These are phyloP conservation scores for Pisolithus sp. DNA, from an alignment of 768 basidiomycete genomes.

Conservation along the genomic window DNA sequence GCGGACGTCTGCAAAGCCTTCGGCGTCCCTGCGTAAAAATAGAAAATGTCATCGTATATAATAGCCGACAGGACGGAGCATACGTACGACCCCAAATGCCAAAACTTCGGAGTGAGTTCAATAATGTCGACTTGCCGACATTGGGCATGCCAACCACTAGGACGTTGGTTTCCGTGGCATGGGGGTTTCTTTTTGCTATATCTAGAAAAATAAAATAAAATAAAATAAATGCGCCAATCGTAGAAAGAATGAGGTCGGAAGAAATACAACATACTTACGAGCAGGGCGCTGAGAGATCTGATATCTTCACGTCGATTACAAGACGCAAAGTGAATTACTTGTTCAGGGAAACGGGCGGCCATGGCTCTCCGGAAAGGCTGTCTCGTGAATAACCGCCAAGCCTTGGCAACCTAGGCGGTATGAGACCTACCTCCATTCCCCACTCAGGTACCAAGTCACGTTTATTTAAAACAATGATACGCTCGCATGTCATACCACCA, in stretches of 20 bases:
- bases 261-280: conserved; percentile 59
- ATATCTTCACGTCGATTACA: conserved; percentile 65
- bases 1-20: conserved; percentile 89
- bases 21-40: conserved; percentile 48
- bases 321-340: conserved; percentile 64
- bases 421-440: conserved; percentile 67
- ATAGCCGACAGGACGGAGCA: conserved; percentile 3
- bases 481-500: conserved; percentile 53
- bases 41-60: conserved; percentile 1
- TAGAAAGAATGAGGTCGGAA: background rate
- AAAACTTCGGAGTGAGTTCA: conserved; percentile 83
- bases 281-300: conserved; percentile 52
- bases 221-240: background rate
- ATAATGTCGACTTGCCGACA: conserved; percentile 91
- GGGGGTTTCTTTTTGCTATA: conserved; percentile 61
- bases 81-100: conserved; percentile 82
- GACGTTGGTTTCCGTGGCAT: conserved; percentile 76
- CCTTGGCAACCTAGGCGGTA: background rate
- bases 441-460: conserved; percentile 84
- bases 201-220: conserved; percentile 33
- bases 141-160: conserved; percentile 98
- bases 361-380: conserved; percentile 75
- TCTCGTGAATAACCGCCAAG: conserved; percentile 1
- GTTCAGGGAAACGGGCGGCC: conserved; percentile 63
- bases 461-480: conserved; percentile 89